A percentile compares a stretch with the other conserved stretches of the same genome.
These are phyloP conservation scores for Cadophora sp. DNA, from an alignment of 2,329 filamentous ascomycete genomes.

Conservation along the genomic window DNA sequence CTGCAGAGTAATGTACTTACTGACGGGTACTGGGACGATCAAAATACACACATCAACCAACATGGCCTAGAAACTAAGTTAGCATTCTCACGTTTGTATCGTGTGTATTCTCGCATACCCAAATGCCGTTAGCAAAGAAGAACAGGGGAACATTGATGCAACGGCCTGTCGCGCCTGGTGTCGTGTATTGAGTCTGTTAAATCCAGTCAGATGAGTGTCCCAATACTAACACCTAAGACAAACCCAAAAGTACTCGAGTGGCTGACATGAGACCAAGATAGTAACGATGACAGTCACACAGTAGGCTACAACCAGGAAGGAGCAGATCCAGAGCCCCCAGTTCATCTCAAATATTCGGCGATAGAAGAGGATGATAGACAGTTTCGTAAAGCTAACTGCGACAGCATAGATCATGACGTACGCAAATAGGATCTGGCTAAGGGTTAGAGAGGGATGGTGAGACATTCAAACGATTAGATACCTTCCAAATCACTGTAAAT, in stretches of 20 bases:
- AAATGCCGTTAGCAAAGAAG: not conserved
- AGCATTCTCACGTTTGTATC: not conserved
- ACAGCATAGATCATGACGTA: conserved; percentile 11
- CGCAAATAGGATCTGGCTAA: conserved; percentile 5
- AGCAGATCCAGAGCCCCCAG: not conserved
- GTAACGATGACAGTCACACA: not conserved
- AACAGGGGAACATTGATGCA: not conserved
- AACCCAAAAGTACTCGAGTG: not conserved
- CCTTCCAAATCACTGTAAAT: not conserved
- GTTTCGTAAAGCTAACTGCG: conserved; percentile 8
- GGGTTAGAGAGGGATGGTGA: not conserved
- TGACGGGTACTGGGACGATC: not conserved
- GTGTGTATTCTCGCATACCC: too few relatives aligned
- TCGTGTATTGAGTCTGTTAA: not conserved
- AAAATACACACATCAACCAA: not conserved
- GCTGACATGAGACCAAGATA: not conserved
- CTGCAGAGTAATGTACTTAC: not conserved
- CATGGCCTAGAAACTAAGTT: not conserved
- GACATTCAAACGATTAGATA: not conserved
- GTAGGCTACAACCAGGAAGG: conserved; percentile 5
- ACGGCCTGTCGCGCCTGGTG: not conserved
- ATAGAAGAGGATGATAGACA: conserved; percentile 11
- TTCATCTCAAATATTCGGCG: conserved; percentile 10
- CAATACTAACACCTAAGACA: not conserved
- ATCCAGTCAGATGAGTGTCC: not conserved